Percentiles rank a stretch among this genome's conserved stretches.
Conservation (phyloP, 2,329 filamentous ascomycete species). For the Beauveria varroae region DNA sequence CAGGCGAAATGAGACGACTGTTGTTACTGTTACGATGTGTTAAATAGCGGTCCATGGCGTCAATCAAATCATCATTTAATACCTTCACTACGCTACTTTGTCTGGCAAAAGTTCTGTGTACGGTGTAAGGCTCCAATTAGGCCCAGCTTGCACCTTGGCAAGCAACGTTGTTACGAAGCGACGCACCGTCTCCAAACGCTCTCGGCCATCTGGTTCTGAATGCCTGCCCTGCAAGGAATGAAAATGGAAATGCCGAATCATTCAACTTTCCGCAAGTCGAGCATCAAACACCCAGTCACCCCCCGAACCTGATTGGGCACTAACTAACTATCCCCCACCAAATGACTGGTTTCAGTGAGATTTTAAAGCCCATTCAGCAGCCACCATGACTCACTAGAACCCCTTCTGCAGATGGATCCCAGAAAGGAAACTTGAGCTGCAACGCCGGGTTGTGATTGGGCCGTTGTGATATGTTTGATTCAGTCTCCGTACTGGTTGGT, state of each 20-base stretch:
- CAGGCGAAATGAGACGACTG: background rate
- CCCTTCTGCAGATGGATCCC: background rate
- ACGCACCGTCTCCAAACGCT: too few relatives aligned
- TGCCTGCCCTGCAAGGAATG: too few relatives aligned
- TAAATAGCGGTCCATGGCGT: background rate
- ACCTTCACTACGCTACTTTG: background rate
- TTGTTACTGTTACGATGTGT: background rate
- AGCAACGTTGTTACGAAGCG: background rate
- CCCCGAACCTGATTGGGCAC: background rate
- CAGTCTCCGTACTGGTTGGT: background rate
- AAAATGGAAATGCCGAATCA: background rate
- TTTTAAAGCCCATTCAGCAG: background rate
- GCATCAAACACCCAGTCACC: background rate
- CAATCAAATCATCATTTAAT: background rate
- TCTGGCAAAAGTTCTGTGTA: background rate
- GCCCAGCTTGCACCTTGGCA: background rate
- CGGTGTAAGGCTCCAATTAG: background rate
- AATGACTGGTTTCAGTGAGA: conserved; percentile 6
- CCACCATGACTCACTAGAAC: conserved; percentile 8
- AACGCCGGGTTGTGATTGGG: background rate
- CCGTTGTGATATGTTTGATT: background rate
- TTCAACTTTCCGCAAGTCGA: too few relatives aligned
- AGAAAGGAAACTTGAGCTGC: background rate
- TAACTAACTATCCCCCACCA: background rate
- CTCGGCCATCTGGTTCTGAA: too few relatives aligned